Base-by-base conservation (phyloP, 805 yeast genomes). In the Starmerella asiatica region DNA sequence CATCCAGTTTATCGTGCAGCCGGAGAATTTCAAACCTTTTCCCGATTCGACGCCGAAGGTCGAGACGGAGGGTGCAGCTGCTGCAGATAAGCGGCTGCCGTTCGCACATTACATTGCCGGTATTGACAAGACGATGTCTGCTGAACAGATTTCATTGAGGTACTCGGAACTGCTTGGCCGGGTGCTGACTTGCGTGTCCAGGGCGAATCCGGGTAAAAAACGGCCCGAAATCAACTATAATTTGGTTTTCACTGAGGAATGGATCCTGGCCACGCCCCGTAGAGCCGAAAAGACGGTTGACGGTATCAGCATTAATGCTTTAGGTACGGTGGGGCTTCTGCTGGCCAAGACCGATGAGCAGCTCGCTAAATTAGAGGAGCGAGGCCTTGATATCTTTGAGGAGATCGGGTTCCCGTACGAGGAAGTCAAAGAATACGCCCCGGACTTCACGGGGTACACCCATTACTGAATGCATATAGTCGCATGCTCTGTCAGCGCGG, bases 201-300 rank as follows among this genome's bases (percentile, higher is more conserved):
- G 34, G 24, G 77, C 86, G 3, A 70, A 75, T 14, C 68, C 75
- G 19, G 49, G 40, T 18, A 21, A 43, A 39, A n/a, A 38, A 23
- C 27, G 43, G 12, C 39, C 40, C n/a, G 47, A 43, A 12, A 62
- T 76, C 36, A 79, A 88, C 29, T 88, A 82, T 59, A 88, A 88
- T 56, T 74, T 86, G 27, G 61, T 84, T 32, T 73, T 88, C 69
- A 84, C 93, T 35, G 74, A 75, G 36, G 70, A 74, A 38, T 88
- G 91, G 82, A 72, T 88, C 61, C 72, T 85, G 72, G 58, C 81
- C 18, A 77, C 85, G n/a, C 97, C 98, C 15, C 71, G 96, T 53
- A 66, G 68, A 32, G 29, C 33, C 14, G 49, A 46, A 23, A 20
- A 21, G 21, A 64, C 63, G 7, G 48, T 42, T 18, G 51, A 49